Percentiles rank a stretch among this genome's conserved stretches.
Conservation (phyloP, 2,329 filamentous ascomycete species). For the Teratosphaeria epicoccoides region DNA sequence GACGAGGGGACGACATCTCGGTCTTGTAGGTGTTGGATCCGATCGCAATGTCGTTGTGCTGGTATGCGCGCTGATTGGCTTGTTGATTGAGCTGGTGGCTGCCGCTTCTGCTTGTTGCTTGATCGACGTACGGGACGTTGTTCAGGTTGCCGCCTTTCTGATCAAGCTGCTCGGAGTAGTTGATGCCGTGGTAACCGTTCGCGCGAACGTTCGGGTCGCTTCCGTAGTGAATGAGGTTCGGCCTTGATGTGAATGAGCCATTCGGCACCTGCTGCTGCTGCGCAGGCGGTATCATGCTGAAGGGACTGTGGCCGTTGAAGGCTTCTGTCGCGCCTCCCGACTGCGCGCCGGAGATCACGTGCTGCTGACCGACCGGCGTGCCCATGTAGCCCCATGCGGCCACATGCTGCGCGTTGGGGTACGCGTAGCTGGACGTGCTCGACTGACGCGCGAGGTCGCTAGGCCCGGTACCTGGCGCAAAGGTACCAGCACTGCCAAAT, state of each 20-base stretch:
- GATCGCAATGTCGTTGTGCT: background rate
- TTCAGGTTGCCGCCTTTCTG: background rate
- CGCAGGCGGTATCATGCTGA: background rate
- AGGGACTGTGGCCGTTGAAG: background rate
- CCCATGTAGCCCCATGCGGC: background rate
- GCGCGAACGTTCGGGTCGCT: background rate
- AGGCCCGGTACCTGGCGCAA: background rate
- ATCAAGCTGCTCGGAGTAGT: background rate
- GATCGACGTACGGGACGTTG: background rate
- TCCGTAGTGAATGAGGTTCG: background rate
- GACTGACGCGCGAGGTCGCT: background rate
- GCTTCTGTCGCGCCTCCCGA: background rate
- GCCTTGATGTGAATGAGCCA: background rate
- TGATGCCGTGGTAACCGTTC: background rate
- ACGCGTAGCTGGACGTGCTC: background rate
- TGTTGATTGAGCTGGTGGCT: background rate
- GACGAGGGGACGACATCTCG: background rate
- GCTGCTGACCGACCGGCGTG: background rate
- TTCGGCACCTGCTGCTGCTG: background rate
- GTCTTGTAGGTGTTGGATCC: background rate
- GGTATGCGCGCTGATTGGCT: background rate
- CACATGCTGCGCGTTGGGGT: background rate
- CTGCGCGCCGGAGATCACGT: background rate
- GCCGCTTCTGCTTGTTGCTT: background rate
- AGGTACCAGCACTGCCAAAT: background rate